These are phyloP conservation scores for Rhododendron vialii DNA, from an alignment of 148 eudicot species.

Conservation along the genomic window DNA sequence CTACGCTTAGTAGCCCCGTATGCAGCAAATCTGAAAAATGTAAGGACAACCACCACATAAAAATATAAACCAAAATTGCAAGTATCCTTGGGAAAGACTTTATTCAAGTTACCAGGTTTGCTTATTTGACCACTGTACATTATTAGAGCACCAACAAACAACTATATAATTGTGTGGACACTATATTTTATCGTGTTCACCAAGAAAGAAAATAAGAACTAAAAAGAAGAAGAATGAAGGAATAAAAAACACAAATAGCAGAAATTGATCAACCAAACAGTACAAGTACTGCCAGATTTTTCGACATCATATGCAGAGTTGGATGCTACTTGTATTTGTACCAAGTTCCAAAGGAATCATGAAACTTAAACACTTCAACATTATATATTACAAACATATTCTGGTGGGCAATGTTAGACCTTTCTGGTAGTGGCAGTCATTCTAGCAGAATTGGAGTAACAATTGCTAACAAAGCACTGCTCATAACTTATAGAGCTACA, in stretches of 20 bases:
- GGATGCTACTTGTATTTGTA: neutral
- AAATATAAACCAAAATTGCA: neutral
- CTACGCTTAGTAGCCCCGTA: constrained; percentile 98
- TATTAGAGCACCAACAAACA: neutral
- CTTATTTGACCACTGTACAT: neutral
- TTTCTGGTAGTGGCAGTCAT: neutral
- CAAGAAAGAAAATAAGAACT: neutral
- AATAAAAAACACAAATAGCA: neutral
- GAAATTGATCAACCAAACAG: neutral
- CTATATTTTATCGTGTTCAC: neutral
- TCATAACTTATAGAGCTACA: neutral
- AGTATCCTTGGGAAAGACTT: neutral
- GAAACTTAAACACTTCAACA: neutral
- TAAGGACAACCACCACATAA: constrained; percentile 4
- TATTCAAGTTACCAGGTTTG: neutral
- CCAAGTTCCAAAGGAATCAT: neutral
- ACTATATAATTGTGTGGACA: neutral
- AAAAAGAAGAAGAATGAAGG: neutral
- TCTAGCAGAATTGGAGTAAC: neutral
- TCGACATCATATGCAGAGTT: neutral
- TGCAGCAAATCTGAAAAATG: constrained; percentile 80
- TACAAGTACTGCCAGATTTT: neutral
- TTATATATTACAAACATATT: neutral
- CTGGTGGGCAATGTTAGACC: neutral
- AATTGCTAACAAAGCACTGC: neutral